These are phyloP conservation scores for Sanguinoderma infundibulare DNA, from an alignment of 1,284 basidiomycete genomes.

Conservation along the genomic window DNA sequence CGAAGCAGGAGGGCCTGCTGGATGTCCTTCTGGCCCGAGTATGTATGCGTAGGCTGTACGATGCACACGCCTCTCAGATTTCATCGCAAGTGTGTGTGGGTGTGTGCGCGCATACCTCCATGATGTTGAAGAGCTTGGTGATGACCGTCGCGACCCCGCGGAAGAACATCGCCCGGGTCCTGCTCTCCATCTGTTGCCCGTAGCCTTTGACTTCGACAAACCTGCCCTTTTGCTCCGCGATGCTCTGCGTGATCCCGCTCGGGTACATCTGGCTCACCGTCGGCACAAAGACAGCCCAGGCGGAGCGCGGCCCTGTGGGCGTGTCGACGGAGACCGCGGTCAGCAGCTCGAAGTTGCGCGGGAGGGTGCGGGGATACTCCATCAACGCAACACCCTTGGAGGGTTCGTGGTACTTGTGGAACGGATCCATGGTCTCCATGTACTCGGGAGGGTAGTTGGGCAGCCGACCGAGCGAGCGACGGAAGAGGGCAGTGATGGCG, in stretches of 20 bases:
- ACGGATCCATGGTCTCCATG: constrained; percentile 60
- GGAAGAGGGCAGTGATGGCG: constrained; percentile 94
- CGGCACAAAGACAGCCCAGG: constrained; percentile 83
- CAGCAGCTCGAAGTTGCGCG: constrained; percentile 65
- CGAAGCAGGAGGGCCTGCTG: constrained; percentile 92
- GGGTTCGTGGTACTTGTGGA: constrained; percentile 79
- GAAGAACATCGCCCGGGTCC: constrained; percentile 88
- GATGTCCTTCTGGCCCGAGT: constrained; percentile 99
- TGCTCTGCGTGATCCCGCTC: constrained; percentile 82
- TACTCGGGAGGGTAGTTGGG: constrained; percentile 74
- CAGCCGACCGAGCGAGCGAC: constrained; percentile 87
- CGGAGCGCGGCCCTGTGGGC: constrained; percentile 39
- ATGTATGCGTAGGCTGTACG: constrained; percentile 83
- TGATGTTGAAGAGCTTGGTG: constrained; percentile 92
- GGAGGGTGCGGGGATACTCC: constrained; percentile 89
- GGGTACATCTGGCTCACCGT: constrained; percentile 86
- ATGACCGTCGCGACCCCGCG: constrained; percentile 95
- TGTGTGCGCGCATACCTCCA: constrained; percentile 71
- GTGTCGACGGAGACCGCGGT: constrained; percentile 37
- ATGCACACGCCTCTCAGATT: too few species aligned
- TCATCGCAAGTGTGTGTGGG: too few species aligned
- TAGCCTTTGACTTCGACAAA: constrained; percentile 93
- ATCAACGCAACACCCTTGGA: constrained; percentile 77
- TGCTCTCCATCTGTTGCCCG: constrained; percentile 87
- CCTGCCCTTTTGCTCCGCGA: constrained; percentile 81